A percentile compares a stretch with the other conserved stretches of the same genome.
phyloP scores from a whole-genome alignment of 768 basidiomycete genomes.

The Candolleomyces efflorescens region DNA sequence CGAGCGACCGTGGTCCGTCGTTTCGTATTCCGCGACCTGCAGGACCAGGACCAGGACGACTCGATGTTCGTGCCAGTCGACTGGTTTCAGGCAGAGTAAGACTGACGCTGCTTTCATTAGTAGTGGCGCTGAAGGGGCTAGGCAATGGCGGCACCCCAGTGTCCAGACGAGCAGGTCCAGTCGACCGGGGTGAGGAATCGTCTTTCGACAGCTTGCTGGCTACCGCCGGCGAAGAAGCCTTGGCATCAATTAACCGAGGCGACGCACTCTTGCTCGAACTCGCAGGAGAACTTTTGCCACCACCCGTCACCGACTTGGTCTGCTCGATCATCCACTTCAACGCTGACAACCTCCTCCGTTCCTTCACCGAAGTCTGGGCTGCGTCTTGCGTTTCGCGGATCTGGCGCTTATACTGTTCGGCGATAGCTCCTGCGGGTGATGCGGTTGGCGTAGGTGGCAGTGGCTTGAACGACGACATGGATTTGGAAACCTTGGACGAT shows the following conservation, averaged over 20 bases:
- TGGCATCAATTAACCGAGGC: background rate
- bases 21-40: background rate
- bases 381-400: background rate
- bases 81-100: background rate
- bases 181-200: background rate
- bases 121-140: background rate
- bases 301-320: background rate
- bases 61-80: background rate
- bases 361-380: background rate
- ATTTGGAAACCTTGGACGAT: background rate
- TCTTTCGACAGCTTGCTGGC: no score
- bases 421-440: background rate
- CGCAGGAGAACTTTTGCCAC: background rate
- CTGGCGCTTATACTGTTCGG: background rate
- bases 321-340: constrained; percentile 9
- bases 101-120: background rate
- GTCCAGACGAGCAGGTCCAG: background rate
- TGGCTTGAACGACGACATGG: background rate
- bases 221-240: no score
- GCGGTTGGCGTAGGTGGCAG: background rate
- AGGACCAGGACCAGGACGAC: background rate
- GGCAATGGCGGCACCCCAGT: background rate
- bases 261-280: background rate
- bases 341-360: constrained; percentile 1
- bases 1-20: background rate